These are phyloP conservation scores for Clonostachys chloroleuca DNA, from an alignment of 2,329 filamentous ascomycete genomes.

Conservation along the genomic window DNA sequence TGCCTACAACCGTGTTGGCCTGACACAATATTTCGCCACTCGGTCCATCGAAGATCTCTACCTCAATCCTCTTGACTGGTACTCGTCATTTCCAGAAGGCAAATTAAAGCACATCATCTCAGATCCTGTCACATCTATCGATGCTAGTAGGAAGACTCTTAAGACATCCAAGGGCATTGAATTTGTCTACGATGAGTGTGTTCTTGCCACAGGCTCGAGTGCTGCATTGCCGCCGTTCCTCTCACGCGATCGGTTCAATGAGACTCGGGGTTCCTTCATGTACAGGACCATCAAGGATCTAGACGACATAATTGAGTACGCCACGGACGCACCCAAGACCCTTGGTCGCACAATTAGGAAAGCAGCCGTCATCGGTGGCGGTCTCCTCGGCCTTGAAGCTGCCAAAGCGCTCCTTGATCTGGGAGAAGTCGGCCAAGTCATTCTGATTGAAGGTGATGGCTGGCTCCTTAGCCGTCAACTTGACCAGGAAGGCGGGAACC, in stretches of 20 bases:
- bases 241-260: constrained; percentile 55
- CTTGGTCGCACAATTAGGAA: constrained; percentile 31
- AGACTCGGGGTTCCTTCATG: constrained; percentile 81
- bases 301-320: constrained; percentile 58
- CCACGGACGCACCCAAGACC: neutral
- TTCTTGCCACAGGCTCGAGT: constrained; percentile 83
- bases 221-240: constrained; percentile 32
- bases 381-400: constrained; percentile 80
- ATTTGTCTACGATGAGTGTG: constrained; percentile 74
- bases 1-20: constrained; percentile 85
- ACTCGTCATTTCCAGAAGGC: neutral
- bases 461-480: constrained; percentile 83
- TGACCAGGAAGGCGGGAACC: constrained; percentile 72
- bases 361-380: constrained; percentile 79
- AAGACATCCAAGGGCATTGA: constrained; percentile 64
- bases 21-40: constrained; percentile 87
- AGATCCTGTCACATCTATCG: constrained; percentile 54
- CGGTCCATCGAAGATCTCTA: constrained; percentile 83
- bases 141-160: constrained; percentile 60
- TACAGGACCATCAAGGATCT: constrained; percentile 85
- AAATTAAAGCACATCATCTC: neutral
- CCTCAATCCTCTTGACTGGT: constrained; percentile 77
- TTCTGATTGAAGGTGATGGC: constrained; percentile 74
- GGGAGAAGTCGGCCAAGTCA: constrained; percentile 67
- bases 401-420: constrained; percentile 91